These are phyloP conservation scores for Coriolopsis trogii DNA, from an alignment of 1,284 basidiomycete species.

Conservation along the genomic window DNA sequence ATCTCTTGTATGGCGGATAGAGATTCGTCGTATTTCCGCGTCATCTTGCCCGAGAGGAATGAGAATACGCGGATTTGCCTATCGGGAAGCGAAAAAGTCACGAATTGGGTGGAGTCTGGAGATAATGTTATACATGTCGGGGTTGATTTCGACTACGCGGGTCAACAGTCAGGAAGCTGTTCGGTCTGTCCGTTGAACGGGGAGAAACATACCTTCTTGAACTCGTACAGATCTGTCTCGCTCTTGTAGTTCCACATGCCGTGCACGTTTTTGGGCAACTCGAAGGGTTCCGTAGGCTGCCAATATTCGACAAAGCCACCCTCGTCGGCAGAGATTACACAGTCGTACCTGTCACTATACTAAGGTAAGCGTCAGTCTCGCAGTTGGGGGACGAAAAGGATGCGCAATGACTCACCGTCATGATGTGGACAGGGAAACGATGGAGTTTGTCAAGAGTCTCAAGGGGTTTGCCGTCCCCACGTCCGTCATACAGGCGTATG, in stretches of 20 bases:
- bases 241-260: slow-evolving; percentile 92
- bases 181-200: background rate
- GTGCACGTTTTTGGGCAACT: slow-evolving; percentile 75
- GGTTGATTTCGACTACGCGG: slow-evolving; percentile 91
- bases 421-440: slow-evolving; percentile 86
- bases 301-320: slow-evolving; percentile 97
- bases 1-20: slow-evolving; percentile 92
- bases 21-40: slow-evolving; percentile 94
- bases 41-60: slow-evolving; percentile 89
- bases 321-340: slow-evolving; percentile 93
- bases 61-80: slow-evolving; percentile 94
- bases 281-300: slow-evolving; percentile 88
- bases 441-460: slow-evolving; percentile 81
- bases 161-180: slow-evolving; percentile 1
- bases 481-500: slow-evolving; percentile 92
- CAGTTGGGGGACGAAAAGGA: too few species aligned
- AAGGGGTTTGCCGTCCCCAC: slow-evolving; percentile 81
- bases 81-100: slow-evolving; percentile 90
- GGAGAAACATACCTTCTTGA: slow-evolving; percentile 83
- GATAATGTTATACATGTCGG: slow-evolving; percentile 93
- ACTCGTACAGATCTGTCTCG: slow-evolving; percentile 94
- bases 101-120: slow-evolving; percentile 86
- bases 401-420: slow-evolving; percentile 84
- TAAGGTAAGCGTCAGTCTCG: too few species aligned
- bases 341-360: slow-evolving; percentile 92